phyloP scores from a whole-genome alignment of 495 filamentous ascomycete genomes.

The Hypoxylon lienhwacheense region DNA sequence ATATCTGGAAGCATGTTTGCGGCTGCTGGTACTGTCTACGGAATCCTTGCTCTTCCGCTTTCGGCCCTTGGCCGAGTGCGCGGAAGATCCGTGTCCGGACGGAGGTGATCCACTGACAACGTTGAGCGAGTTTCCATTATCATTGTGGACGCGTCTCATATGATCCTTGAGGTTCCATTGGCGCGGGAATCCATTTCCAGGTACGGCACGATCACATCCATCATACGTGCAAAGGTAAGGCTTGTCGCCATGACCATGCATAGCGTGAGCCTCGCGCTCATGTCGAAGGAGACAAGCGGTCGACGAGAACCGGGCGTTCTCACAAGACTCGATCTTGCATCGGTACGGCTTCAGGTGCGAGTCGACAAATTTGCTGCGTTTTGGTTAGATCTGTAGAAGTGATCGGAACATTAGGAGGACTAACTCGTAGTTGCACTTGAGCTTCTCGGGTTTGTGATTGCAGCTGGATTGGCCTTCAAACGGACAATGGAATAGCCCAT shows the following conservation, averaged over 20 bases:
- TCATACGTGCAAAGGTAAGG: conserved; percentile 82
- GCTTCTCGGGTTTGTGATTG: conserved; percentile 81
- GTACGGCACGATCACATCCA: conserved; percentile 77
- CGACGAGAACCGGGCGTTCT: conserved; percentile 82
- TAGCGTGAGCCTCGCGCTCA: conserved; percentile 89
- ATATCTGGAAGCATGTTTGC: conserved; percentile 46
- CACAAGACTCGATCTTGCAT: conserved; percentile 78
- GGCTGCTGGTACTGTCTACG: conserved; percentile 44
- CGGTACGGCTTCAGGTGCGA: conserved; percentile 92
- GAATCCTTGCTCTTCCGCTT: conserved; percentile 55
- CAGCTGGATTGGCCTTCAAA: conserved; percentile 74
- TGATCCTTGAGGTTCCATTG: conserved; percentile 94
- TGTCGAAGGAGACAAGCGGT: conserved; percentile 94
- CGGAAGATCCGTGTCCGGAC: conserved; percentile 36
- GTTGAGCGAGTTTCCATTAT: conserved; percentile 52
- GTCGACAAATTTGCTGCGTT: conserved; percentile 85
- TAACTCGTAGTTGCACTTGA: conserved; percentile 98
- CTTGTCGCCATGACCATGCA: conserved; percentile 91
- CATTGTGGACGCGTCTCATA: conserved; percentile 91
- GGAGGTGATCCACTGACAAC: conserved; percentile 41
- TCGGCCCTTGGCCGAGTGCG: conserved; percentile 46
- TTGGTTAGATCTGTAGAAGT: conserved; percentile 39
- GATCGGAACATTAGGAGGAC: conserved; percentile 35
- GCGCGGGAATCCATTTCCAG: conserved; percentile 85
- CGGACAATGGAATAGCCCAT: conserved; percentile 90